Conservation (phyloP, 345 rosid species). For the Microcos paniculata region DNA sequence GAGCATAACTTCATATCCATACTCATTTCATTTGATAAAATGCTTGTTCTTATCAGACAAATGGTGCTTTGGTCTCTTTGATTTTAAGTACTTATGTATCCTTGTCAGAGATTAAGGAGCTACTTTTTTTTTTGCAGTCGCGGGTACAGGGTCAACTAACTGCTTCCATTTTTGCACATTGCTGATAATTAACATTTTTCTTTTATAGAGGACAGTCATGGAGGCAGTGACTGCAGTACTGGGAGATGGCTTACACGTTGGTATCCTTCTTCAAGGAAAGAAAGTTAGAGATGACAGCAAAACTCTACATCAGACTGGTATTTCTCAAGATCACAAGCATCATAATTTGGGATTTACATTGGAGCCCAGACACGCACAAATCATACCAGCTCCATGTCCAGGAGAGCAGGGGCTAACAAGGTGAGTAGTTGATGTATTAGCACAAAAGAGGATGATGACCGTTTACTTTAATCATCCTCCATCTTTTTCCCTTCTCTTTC, state of each 20-base stretch:
- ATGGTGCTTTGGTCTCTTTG: background rate
- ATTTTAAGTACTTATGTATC: background rate
- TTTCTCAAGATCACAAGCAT: slow-evolving; percentile 25
- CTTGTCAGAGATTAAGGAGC: background rate
- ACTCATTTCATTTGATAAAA: background rate
- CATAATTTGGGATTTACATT: slow-evolving; percentile 25
- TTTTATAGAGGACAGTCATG: slow-evolving; percentile 28
- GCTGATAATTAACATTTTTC: background rate
- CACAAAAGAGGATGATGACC: background rate
- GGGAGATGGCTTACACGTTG: slow-evolving; percentile 33
- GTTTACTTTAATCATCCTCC: background rate
- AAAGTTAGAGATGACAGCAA: slow-evolving; percentile 37
- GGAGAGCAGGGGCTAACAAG: slow-evolving; percentile 13
- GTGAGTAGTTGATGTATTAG: background rate
- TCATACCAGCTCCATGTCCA: slow-evolving; percentile 3
- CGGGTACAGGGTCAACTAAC: background rate
- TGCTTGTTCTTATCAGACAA: background rate
- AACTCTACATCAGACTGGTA: slow-evolving; percentile 32
- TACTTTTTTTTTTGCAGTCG: background rate
- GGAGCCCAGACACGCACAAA: slow-evolving; percentile 17
- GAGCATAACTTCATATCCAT: background rate
- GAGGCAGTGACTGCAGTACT: slow-evolving; percentile 30
- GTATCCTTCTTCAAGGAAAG: slow-evolving; percentile 32
- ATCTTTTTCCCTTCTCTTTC: background rate
- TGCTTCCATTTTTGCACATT: background rate